Evolutionary conservation across 345 rosid species (phyloP).

Genomic region (Rhodomyrtus tomentosa): DNA sequence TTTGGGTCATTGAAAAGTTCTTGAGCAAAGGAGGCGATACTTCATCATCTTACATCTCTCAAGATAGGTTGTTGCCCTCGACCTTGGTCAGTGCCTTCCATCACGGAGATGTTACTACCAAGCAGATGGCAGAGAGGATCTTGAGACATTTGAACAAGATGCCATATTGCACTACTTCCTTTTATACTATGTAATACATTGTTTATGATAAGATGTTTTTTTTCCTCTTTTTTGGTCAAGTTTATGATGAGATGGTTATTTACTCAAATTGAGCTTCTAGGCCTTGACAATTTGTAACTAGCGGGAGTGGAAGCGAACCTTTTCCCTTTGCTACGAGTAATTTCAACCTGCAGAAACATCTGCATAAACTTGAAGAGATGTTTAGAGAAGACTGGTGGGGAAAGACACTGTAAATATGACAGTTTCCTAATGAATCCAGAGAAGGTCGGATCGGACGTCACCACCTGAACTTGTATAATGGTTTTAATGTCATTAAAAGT

Average conservation of each 20-base stretch:
- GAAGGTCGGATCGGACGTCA: background rate
- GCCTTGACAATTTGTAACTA: background rate
- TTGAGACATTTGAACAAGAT: conserved; percentile 64
- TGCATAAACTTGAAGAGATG: background rate
- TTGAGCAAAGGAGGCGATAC: conserved; percentile 41
- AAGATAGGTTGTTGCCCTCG: conserved; percentile 54
- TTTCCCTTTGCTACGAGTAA: background rate
- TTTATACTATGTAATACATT: conserved; percentile 14
- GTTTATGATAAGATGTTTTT: background rate
- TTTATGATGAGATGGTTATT: background rate
- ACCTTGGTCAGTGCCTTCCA: conserved; percentile 67
- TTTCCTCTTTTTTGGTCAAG: no score
- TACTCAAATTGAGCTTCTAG: background rate
- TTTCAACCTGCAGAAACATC: background rate
- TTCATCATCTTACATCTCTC: conserved; percentile 49
- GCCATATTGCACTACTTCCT: conserved; percentile 37
- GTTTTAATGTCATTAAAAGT: background rate
- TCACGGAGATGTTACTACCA: conserved; percentile 59
- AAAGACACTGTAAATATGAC: background rate
- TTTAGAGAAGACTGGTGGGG: background rate
- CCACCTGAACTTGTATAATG: background rate
- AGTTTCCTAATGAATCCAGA: background rate
- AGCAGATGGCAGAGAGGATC: conserved; percentile 78
- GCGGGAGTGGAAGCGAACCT: background rate
- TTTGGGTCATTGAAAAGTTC: conserved; percentile 83